phyloP scores from a whole-genome alignment of 208 protist genomes.

The Acanthamoeba lenticulata region DNA sequence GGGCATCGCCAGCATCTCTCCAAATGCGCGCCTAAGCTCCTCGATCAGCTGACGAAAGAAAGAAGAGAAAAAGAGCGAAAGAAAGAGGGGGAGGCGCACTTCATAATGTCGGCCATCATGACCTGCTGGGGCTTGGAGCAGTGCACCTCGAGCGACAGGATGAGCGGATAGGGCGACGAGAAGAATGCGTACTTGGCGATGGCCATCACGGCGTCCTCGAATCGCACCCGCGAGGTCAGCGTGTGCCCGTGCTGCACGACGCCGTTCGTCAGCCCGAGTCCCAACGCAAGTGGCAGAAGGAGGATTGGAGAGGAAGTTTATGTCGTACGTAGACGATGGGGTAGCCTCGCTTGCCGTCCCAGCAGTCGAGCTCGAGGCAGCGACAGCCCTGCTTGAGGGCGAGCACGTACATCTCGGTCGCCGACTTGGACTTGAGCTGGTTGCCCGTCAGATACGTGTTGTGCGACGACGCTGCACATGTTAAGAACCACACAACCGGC shows the following conservation, averaged over 20 bases:
- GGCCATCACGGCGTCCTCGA: slow-evolving; percentile 80
- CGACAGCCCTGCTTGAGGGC: slow-evolving; percentile 81
- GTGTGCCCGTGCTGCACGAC: slow-evolving; percentile 86
- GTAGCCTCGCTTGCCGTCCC: slow-evolving; percentile 88
- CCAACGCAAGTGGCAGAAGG: not conserved
- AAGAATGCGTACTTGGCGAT: slow-evolving; percentile 87
- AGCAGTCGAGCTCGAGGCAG: slow-evolving; percentile 89
- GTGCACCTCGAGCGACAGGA: slow-evolving; percentile 90
- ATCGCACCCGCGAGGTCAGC: slow-evolving; percentile 87
- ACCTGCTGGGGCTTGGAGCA: slow-evolving; percentile 84
- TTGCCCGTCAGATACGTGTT: slow-evolving; percentile 96
- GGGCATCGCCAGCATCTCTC: not conserved
- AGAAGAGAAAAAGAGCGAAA: too few species aligned
- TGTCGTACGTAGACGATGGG: slow-evolving; percentile 84
- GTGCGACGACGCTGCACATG: slow-evolving; percentile 90
- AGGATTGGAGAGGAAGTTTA: not conserved
- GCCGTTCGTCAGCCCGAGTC: not conserved
- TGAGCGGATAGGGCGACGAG: slow-evolving; percentile 85
- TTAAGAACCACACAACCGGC: slow-evolving; percentile 90
- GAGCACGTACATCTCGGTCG: slow-evolving; percentile 82
- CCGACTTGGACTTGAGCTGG: slow-evolving; percentile 89
- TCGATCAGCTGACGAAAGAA: too few species aligned
- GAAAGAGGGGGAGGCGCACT: not conserved
- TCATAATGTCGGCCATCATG: slow-evolving; percentile 83
- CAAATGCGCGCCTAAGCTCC: slow-evolving; percentile 46